Base-by-base conservation (phyloP, 768 basidiomycete species). In the Cystobasidium tubakii region DNA sequence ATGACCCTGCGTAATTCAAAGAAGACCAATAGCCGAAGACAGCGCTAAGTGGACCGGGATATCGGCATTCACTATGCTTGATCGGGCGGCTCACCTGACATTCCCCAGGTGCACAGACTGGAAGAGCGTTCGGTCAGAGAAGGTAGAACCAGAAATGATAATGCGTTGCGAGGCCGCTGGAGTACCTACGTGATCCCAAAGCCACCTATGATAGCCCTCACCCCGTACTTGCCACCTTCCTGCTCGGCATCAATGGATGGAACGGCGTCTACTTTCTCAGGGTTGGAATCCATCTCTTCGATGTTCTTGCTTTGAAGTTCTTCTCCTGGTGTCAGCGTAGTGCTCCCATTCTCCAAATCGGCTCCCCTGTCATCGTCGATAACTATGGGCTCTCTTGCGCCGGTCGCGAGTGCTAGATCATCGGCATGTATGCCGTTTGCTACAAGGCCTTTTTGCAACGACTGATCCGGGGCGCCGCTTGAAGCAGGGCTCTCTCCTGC, bases 151-250 rank as follows among this genome's bases (percentile, higher is more conserved):
- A 23, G 31, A 62, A 13, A 31, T 31, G 57, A 62, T 19, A n/a
- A n/a, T n/a, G n/a, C n/a, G n/a, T n/a, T n/a, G n/a, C n/a, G n/a
- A n/a, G n/a, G 7, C 19, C 4, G 57, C n/a, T 31, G 19, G 15
- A 15, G 21, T 50, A n/a, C 63, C 31, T 43, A 67, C 66, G 12
- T 33, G 42, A 71, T 46, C 17, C 50, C 50, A 19, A 36, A 71
- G 1, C 36, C 69, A 17, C 69, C 69, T 21, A 71, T 62, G 54
- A 71, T 27, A 23, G 69, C 69, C 39, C 54, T n/a, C 42, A 71
- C 50, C 7, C 66, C 66, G 19, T 33, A 54, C 39, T 34, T 44
- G 42, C 66, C 69, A n/a, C 69, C 69, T 71, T 71, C 69, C 13
- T 36, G 66, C 17, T 53, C 66, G 43, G 63, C 10, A n/a, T 65